Conservation (phyloP, 2,329 filamentous ascomycete genomes). For the Fusarium coffeatum region DNA sequence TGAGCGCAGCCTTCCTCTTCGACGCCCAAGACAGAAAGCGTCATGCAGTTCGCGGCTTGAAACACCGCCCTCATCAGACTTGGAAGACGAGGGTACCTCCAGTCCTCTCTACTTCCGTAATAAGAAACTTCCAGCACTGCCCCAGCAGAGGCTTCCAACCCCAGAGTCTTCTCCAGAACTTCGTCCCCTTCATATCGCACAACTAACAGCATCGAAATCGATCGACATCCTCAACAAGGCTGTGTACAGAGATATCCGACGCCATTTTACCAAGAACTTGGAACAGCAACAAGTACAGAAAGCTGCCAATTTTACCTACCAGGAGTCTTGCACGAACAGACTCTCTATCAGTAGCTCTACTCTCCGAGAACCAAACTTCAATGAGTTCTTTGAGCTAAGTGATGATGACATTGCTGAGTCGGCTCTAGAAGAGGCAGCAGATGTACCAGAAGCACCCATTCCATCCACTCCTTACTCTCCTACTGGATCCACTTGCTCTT, state of each 20-base stretch:
- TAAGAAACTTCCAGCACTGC: slow-evolving; percentile 47
- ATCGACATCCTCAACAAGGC: slow-evolving; percentile 47
- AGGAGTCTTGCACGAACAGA: slow-evolving; percentile 44
- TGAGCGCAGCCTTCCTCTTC: slow-evolving; percentile 44
- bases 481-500: slow-evolving; percentile 43
- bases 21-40: slow-evolving; percentile 41
- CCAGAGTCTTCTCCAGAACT: slow-evolving; percentile 53
- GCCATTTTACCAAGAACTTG: slow-evolving; percentile 44
- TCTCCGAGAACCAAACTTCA: slow-evolving; percentile 63
- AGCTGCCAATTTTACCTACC: slow-evolving; percentile 48
- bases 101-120: slow-evolving; percentile 37
- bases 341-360: slow-evolving; percentile 50
- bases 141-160: slow-evolving; percentile 46
- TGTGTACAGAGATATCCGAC: slow-evolving; percentile 44
- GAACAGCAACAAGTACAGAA: slow-evolving; percentile 43
- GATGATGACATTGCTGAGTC: slow-evolving; percentile 69
- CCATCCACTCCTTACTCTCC: slow-evolving; percentile 40
- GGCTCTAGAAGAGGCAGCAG: slow-evolving; percentile 37
- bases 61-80: slow-evolving; percentile 52
- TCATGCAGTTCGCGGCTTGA: slow-evolving; percentile 44
- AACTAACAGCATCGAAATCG: slow-evolving; percentile 45
- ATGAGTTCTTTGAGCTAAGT: slow-evolving; percentile 65
- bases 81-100: slow-evolving; percentile 46
- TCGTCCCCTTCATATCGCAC: slow-evolving; percentile 45
- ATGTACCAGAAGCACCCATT: slow-evolving; percentile 17